phyloP scores from a whole-genome alignment of 1,139 yeast genomes.

The Candida sp. region DNA sequence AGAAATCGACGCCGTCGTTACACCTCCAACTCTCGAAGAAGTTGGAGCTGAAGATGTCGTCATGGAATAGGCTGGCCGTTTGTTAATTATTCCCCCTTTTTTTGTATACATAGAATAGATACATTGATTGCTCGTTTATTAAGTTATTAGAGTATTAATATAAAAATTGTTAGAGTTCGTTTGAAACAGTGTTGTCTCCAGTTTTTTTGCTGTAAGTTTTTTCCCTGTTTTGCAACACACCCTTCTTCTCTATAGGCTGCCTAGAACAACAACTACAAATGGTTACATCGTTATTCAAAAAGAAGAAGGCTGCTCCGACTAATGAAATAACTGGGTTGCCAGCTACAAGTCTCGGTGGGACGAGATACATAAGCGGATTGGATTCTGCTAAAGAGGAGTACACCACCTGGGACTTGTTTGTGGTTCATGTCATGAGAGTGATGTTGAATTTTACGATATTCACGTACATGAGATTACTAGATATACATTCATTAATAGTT shows the following conservation, averaged over 20 bases:
- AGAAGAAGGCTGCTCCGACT: conserved; percentile 4
- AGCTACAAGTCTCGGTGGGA: conserved; percentile 15
- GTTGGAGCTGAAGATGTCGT: conserved; percentile 19
- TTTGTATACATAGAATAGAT: not conserved
- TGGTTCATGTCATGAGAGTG: conserved; percentile 22
- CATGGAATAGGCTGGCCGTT: conserved; percentile 13
- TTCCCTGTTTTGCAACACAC: conserved; percentile 9
- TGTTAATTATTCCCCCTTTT: not conserved
- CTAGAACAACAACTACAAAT: not conserved
- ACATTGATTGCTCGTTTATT: not conserved
- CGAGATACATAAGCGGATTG: conserved; percentile 10
- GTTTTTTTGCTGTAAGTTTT: not conserved
- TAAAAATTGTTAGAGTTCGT: not conserved
- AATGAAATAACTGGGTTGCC: conserved; percentile 15
- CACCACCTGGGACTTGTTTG: conserved; percentile 23
- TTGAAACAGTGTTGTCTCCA: not conserved
- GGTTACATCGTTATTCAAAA: not conserved
- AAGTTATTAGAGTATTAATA: not conserved
- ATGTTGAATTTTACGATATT: conserved; percentile 14
- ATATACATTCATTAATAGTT: conserved; percentile 2
- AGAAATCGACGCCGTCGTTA: conserved; percentile 19
- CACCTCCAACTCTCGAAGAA: conserved; percentile 10
- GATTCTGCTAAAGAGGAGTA: conserved; percentile 15
- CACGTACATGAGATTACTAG: conserved; percentile 10
- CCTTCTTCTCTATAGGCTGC: not conserved